These are phyloP conservation scores for Lachnellula willkommii DNA, from an alignment of 2,329 filamentous ascomycete species.

Conservation along the genomic window DNA sequence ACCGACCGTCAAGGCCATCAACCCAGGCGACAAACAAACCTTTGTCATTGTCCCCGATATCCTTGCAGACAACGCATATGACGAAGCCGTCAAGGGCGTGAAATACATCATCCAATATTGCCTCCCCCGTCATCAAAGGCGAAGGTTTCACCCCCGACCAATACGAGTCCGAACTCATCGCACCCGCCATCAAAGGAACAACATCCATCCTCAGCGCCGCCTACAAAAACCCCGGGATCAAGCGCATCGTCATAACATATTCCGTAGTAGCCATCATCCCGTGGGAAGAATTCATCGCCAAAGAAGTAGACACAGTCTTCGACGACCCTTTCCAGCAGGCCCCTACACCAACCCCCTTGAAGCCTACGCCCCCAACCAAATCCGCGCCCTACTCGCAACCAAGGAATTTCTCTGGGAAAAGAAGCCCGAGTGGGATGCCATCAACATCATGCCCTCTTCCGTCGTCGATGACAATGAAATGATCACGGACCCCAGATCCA, in stretches of 20 bases:
- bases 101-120: conserved; percentile 34
- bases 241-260: conserved; percentile 40
- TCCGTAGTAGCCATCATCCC: conserved; percentile 41
- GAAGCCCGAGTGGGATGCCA: conserved; percentile 20
- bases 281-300: conserved; percentile 19
- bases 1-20: conserved; percentile 30
- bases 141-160: conserved; percentile 44
- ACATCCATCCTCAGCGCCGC: conserved; percentile 36
- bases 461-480: conserved; percentile 23
- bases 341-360: conserved; percentile 22
- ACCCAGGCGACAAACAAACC: conserved; percentile 25
- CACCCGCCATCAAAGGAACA: conserved; percentile 35
- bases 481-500: conserved; percentile 11
- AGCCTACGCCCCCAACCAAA: conserved; percentile 31
- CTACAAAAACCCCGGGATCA: conserved; percentile 32
- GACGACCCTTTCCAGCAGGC: conserved; percentile 16
- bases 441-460: conserved; percentile 24
- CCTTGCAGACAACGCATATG: conserved; percentile 34
- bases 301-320: conserved; percentile 22
- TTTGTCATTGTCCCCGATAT: conserved; percentile 38
- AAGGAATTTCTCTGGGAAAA: conserved; percentile 22
- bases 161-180: conserved; percentile 25
- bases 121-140: conserved; percentile 21
- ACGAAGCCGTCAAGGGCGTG: conserved; percentile 37
- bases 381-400: conserved; percentile 24